Base-by-base conservation (phyloP, 1,284 basidiomycete genomes). In the Amylostereum areolatum region DNA sequence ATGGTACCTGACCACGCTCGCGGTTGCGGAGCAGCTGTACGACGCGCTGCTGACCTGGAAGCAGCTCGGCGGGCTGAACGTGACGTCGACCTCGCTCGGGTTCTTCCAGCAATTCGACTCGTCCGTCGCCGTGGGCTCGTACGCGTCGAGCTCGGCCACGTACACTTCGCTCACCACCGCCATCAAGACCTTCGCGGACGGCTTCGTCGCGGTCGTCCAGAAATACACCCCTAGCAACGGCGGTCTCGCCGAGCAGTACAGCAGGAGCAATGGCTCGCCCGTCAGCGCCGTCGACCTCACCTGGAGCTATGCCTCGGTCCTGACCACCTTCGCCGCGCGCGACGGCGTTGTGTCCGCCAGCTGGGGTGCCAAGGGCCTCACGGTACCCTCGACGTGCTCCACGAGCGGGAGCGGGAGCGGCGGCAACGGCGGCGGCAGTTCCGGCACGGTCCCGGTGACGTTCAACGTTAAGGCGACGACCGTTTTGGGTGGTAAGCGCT, bases 381-480 rank as follows among this genome's bases (percentile, higher is more conserved):
- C 64, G 2, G 72, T 81, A 8, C 74, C 84, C 2, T 41, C 64
- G 3, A 62, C 66, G 18, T 82, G 82, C 61, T 50, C 58, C 37
- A 50, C 66, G 51, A 53, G 69, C 10, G 58, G 62, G 40, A 51
- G 58, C 42, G 56, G 62, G 34, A 57, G 62, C 18, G 61, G 66
- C 52, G 60, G 60, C 25, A 47, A 52, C n/a, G 52, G 60, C 1
- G 39, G 39, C 24, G 41, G 41, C 41, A 31, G 50, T 24, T n/a
- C n/a, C n/a, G n/a, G n/a, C n/a, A 76, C 73, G 2, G 77, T 83
- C 41, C 63, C 73, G 0, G 78, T 83, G 31, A 80, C 80, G 10
- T 87, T 88, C 67, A 83, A 79, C 37, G 81, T 85, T 31, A 52
- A 75, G 10, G 85, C 78, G 3, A 77, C 76, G 8, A 89, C 86